phyloP scores from a whole-genome alignment of 225 moss, liverwort and hornwort genomes.

The Ulota crispa region DNA sequence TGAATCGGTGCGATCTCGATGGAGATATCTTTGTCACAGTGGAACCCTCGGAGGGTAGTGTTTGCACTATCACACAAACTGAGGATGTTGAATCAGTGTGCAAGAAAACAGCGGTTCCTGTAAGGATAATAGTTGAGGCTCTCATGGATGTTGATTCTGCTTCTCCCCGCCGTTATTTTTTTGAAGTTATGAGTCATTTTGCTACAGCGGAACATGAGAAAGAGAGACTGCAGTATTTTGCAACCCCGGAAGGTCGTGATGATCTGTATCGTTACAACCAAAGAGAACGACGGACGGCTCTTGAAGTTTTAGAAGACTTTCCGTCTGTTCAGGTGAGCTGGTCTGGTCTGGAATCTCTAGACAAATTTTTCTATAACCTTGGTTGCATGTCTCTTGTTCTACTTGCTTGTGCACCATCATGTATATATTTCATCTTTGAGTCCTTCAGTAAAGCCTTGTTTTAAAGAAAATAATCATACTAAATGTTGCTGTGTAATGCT shows the following conservation, averaged over 20 bases:
- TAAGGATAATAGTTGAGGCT: constrained; percentile 74
- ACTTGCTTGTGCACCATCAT: background rate
- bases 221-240: constrained; percentile 91
- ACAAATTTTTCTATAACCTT: background rate
- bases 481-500: background rate
- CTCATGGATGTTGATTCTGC: constrained; percentile 88
- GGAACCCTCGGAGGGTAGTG: constrained; percentile 40
- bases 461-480: background rate
- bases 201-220: constrained; percentile 91
- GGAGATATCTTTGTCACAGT: constrained; percentile 70
- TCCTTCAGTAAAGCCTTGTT: background rate
- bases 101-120: constrained; percentile 44
- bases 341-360: background rate
- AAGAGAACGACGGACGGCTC: constrained; percentile 80
- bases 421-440: background rate
- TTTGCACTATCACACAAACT: constrained; percentile 20
- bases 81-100: constrained; percentile 20
- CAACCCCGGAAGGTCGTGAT: constrained; percentile 91
- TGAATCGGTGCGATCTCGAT: constrained; percentile 70
- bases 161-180: constrained; percentile 86
- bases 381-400: background rate
- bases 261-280: constrained; percentile 97
- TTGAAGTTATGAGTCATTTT: constrained; percentile 98
- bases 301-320: constrained; percentile 92
- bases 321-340: constrained; percentile 77